Base-by-base conservation (phyloP, 2,329 filamentous ascomycete species). In the Cercospora zeina region DNA sequence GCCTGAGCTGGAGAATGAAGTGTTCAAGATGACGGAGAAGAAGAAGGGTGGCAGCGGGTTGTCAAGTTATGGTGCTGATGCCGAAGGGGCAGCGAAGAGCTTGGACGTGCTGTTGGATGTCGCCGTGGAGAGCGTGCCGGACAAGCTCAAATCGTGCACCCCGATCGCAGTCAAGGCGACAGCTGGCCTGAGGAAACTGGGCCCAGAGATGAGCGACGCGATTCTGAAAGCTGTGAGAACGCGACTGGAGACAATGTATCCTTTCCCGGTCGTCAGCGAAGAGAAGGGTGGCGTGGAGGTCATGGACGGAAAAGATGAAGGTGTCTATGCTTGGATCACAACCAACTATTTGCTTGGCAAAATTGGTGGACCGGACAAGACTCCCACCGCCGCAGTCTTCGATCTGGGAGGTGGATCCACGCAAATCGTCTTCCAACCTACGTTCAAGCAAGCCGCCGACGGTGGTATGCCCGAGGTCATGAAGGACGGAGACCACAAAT, bases 311-410 rank as follows among this genome's bases (percentile, higher is more conserved):
- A 92, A 90, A 55, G 90, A 97, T 73, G 95, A 99, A 80, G 95
- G 95, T 74, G 93, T 99, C 31, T 99, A 96, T 74, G 96, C 95
- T 58, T 99, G 95, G 95, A 96, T 99, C 76, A 99, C 95, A 6
- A 95, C 92, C 68, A 99, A 99, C 83, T 99, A 99, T 78, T 88
- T 99, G 42, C 86, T 99, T 24, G 93, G 93, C 72, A 97, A 97
- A 81, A 97, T 99, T 77, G 95, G 95, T 63, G 90, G 90, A 10
- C 90, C 92, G 1, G 93, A 97, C 74, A 87, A 93, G 76, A 91
- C 86, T 66, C 89, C 91, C 55, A 97, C 95, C 1, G 96, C 95
- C 42, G 95, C 95, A 55, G 87, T 97, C 62, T 96, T 99, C 73
- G 95, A 99, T 75, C 88, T 99, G 54, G 95, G 95, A 66, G 95